These are phyloP conservation scores for Colletotrichum eremochloae DNA, from an alignment of 2,329 filamentous ascomycete species.

Conservation along the genomic window DNA sequence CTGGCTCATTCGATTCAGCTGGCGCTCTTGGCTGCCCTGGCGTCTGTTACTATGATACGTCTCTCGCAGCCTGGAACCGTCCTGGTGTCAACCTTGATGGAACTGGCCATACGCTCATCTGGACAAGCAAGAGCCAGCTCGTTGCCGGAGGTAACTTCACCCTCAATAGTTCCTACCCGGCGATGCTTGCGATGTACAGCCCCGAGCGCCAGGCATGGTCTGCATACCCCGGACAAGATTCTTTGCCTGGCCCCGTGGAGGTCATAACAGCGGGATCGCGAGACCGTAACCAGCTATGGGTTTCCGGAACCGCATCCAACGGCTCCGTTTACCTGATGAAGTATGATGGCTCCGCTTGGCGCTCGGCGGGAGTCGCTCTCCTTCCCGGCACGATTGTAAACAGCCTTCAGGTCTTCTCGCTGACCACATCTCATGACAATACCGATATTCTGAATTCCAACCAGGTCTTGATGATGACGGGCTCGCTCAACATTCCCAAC, in stretches of 20 bases:
- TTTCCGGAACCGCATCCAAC: slow-evolving; percentile 74
- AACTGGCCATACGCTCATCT: slow-evolving; percentile 78
- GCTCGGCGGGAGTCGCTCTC: slow-evolving; percentile 73
- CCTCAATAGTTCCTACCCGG: slow-evolving; percentile 71
- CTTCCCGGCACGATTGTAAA: slow-evolving; percentile 76
- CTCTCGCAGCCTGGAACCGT: slow-evolving; percentile 81
- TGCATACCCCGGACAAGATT: slow-evolving; percentile 69
- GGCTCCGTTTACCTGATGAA: slow-evolving; percentile 84
- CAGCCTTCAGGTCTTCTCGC: slow-evolving; percentile 83
- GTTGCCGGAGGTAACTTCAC: slow-evolving; percentile 83
- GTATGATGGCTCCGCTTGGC: slow-evolving; percentile 81
- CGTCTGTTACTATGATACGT: slow-evolving; percentile 83
- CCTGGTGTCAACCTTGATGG: slow-evolving; percentile 81
- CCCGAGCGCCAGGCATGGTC: slow-evolving; percentile 76
- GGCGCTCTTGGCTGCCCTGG: slow-evolving; percentile 86
- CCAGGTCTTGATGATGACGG: slow-evolving; percentile 86
- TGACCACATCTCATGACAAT: slow-evolving; percentile 76
- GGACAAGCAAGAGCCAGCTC: slow-evolving; percentile 79
- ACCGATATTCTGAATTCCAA: slow-evolving; percentile 74
- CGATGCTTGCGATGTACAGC: slow-evolving; percentile 81
- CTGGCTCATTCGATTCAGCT: slow-evolving; percentile 85
- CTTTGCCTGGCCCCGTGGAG: slow-evolving; percentile 84
- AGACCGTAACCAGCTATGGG: slow-evolving; percentile 83
- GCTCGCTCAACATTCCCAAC: slow-evolving; percentile 79
- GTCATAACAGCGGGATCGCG: slow-evolving; percentile 80